Evolutionary conservation across 495 filamentous ascomycete species (phyloP), one percentile per base, ranked within the genome.

Genomic region (Neurospora cerealis): DNA sequence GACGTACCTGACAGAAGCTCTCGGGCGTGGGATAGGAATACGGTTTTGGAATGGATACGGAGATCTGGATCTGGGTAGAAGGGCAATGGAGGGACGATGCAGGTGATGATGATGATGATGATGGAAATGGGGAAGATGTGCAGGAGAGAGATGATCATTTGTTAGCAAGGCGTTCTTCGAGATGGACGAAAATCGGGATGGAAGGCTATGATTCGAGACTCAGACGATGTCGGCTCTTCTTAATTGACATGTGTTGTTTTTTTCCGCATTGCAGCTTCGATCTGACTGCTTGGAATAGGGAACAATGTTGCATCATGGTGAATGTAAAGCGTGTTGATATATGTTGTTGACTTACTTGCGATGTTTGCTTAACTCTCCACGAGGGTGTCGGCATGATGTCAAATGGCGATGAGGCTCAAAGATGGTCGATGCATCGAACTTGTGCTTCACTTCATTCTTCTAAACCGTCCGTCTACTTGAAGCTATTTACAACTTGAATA

Each of bases 171-270:
- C 28, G 28, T 66, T 66, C 32, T 60, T 60, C 21, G 10, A 60
- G 11, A 28, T 24, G 48, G 48, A 60, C 5, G 2, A 21, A 11
- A 60, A 2, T 28, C 6, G 48, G 48, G 48, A 66, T 66, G 54
- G 28, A 66, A 28, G 24, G 7, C 3, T 36, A 36, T 34, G 54
- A 34, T 36, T 66, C 54, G 54, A 19, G 54, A 34, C 71, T 85
- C 83, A 83, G 82, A 84, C 81, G 81, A 84, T 85, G 82, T 85
- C 83, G 83, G 77, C 78, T 85, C 80, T 71, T 66, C 28, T 34
- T 66, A 66, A 66, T 66, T 74, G 71, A 77, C 75, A 74, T 42
- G 15, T 42, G n/a, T 13, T 80, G 41, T 74, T 76, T 76, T 79
- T 77, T 66, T 76, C 46, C 73, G 75, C 74, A 80, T 19, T 36